These are phyloP conservation scores for Thamnidium elegans DNA, from an alignment of 192 early-diverging fungal genomes.

Conservation along the genomic window DNA sequence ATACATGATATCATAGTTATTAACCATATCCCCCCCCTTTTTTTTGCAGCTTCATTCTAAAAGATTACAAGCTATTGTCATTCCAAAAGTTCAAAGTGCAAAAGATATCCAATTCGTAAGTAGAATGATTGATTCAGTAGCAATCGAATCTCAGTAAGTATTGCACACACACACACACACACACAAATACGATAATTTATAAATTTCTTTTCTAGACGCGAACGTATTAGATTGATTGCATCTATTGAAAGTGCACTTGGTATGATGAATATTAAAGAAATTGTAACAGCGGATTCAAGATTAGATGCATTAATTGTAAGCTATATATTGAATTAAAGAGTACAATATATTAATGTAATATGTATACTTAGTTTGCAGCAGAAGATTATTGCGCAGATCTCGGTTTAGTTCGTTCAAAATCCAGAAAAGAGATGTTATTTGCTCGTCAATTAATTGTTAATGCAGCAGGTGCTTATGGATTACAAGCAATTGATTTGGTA, in stretches of 20 bases:
- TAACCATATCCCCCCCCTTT: neutral
- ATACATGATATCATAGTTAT: neutral
- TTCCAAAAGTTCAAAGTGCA: conserved; percentile 85
- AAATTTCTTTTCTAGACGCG: conserved; percentile 41
- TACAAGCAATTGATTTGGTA: conserved; percentile 94
- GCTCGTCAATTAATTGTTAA: conserved; percentile 78
- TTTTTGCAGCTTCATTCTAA: conserved; percentile 57
- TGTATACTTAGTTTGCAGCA: conserved; percentile 73
- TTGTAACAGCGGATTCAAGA: conserved; percentile 68
- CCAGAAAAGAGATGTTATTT: conserved; percentile 72
- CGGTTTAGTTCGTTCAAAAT: conserved; percentile 69
- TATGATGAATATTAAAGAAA: conserved; percentile 82
- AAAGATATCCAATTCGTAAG: conserved; percentile 75
- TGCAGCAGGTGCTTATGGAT: conserved; percentile 75
- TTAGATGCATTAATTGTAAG: conserved; percentile 78
- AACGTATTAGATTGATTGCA: conserved; percentile 77
- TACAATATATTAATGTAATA: neutral
- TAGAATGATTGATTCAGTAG: conserved; percentile 68
- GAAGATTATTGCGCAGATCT: conserved; percentile 95
- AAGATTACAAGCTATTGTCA: conserved; percentile 69
- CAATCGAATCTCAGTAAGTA: conserved; percentile 57
- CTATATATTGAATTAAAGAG: neutral
- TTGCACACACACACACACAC: neutral
- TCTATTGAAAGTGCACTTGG: conserved; percentile 87
- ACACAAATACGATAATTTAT: conserved; percentile 2